phyloP scores from a whole-genome alignment of 2,329 filamentous ascomycete genomes.

The Lachnellula cervina region DNA sequence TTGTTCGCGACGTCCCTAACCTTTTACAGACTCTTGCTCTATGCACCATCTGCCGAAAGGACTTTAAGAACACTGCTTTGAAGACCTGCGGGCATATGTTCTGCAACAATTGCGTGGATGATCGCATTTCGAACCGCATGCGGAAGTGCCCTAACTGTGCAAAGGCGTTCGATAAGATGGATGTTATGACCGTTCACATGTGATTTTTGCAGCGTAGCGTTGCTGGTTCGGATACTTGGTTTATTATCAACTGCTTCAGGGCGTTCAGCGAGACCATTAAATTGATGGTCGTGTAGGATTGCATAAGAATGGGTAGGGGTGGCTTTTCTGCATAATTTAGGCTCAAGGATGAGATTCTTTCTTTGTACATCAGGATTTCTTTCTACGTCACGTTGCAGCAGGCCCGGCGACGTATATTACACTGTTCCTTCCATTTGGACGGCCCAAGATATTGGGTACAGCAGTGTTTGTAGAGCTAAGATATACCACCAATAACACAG shows the following conservation, averaged over 20 bases:
- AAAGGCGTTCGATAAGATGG: slow-evolving; percentile 83
- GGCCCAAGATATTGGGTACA: slow-evolving; percentile 10
- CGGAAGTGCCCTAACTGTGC: slow-evolving; percentile 95
- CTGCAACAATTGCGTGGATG: slow-evolving; percentile 85
- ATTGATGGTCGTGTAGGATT: slow-evolving; percentile 27
- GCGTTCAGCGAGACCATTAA: slow-evolving; percentile 13
- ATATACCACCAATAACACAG: slow-evolving; percentile 1
- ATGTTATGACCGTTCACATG: slow-evolving; percentile 71
- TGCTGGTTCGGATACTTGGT: slow-evolving; percentile 6
- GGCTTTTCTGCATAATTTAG: slow-evolving; percentile 11
- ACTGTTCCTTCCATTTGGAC: slow-evolving; percentile 7
- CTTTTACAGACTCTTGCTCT: slow-evolving; percentile 63
- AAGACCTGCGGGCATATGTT: slow-evolving; percentile 95
- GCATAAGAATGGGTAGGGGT: slow-evolving; percentile 22
- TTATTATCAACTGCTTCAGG: slow-evolving; percentile 9
- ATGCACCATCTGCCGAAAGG: slow-evolving; percentile 86
- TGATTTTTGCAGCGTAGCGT: slow-evolving; percentile 23
- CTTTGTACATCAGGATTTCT: slow-evolving; percentile 23
- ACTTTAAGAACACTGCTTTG: slow-evolving; percentile 90
- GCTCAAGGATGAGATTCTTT: slow-evolving; percentile 13
- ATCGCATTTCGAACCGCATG: slow-evolving; percentile 82
- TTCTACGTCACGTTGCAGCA: slow-evolving; percentile 7
- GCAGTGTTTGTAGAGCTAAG: slow-evolving; percentile 18
- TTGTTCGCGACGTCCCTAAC: slow-evolving; percentile 30
- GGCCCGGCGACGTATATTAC: neutral